phyloP scores from a whole-genome alignment of 371 early-diverging fungal species.

The Funneliformis caledonium region DNA sequence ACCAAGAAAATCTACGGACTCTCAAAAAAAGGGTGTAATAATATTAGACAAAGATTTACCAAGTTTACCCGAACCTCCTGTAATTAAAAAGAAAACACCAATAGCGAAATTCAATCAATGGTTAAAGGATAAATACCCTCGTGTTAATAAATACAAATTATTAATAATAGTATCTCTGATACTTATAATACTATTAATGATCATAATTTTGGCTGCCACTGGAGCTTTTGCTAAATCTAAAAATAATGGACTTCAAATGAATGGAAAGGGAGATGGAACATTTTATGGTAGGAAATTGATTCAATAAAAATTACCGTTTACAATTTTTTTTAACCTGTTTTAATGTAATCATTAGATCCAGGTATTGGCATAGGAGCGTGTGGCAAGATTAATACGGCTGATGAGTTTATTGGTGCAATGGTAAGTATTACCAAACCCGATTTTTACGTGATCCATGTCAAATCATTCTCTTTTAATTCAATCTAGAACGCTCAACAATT shows the following conservation, averaged over 20 bases:
- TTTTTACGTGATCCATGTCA: not conserved
- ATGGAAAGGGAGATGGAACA: slow-evolving; percentile 25
- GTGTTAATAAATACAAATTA: not conserved
- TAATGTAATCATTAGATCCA: slow-evolving; percentile 9
- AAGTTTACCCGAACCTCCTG: not conserved
- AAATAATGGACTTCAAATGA: slow-evolving; percentile 6
- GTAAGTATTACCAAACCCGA: not conserved
- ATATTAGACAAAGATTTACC: slow-evolving; percentile 11
- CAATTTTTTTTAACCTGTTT: not conserved
- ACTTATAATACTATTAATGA: not conserved
- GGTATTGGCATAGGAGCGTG: slow-evolving; percentile 12
- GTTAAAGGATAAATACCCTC: not conserved
- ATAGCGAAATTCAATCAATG: not conserved
- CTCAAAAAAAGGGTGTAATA: not conserved
- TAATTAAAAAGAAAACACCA: not conserved
- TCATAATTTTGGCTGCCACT: not conserved
- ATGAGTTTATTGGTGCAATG: slow-evolving; percentile 25
- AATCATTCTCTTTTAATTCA: not conserved
- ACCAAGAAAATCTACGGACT: not conserved
- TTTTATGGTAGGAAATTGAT: slow-evolving; percentile 3
- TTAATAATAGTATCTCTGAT: not conserved
- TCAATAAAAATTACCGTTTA: not conserved
- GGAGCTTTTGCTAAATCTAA: not conserved
- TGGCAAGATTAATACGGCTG: not conserved
- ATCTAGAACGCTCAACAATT: slow-evolving; percentile 23